Evolutionary conservation across 2,329 filamentous ascomycete species (phyloP), one percentile per base, ranked within the genome.

Genomic region (Diaporthe longicolla): DNA sequence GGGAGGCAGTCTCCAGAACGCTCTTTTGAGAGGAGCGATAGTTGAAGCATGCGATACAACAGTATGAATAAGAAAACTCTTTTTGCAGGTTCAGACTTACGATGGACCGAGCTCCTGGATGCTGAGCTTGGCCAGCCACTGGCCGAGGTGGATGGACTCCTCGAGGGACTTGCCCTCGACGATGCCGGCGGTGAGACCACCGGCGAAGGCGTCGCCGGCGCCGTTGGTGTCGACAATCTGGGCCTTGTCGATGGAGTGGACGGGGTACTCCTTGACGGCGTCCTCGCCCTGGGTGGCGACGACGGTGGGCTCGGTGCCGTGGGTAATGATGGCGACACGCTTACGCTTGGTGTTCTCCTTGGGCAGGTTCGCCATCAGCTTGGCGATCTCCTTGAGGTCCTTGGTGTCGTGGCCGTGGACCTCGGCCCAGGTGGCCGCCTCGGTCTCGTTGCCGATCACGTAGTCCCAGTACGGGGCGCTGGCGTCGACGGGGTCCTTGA

Each of bases 161-260:
- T 93, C 92, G 68, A 99, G 89, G 71, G 91, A 83, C 87, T 97
- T 94, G 84, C 93, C 95, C 84, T 96, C 89, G 76, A 98, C 92
- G 77, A 98, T 88, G 82, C 95, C 97, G 70, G 97, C 97, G 73
- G 94, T 89, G 86, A 99, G 95, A 77, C 97, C 97, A 82, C 95
- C 97, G 74, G 97, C 96, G 81, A 99, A 99, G 70, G 97, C 96
- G 83, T 99, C 97, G 83, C 95, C 97, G 76, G 97, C 97, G 82
- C 97, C 97, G 82, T 96, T 98, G 84, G 96, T 98, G 86, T 99
- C 97, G 84, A 93, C 93, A 85, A 99, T 98, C 86, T 94, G 87
- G 68, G 90, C 89, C 83, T 90, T 87, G 78, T 90, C 88, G 80
- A 99, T 96, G 79, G 91, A 88, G 83, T 94, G 94, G 69, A 99